Conservation (phyloP, 345 rosid species). For the Dipteronia dyeriana region DNA sequence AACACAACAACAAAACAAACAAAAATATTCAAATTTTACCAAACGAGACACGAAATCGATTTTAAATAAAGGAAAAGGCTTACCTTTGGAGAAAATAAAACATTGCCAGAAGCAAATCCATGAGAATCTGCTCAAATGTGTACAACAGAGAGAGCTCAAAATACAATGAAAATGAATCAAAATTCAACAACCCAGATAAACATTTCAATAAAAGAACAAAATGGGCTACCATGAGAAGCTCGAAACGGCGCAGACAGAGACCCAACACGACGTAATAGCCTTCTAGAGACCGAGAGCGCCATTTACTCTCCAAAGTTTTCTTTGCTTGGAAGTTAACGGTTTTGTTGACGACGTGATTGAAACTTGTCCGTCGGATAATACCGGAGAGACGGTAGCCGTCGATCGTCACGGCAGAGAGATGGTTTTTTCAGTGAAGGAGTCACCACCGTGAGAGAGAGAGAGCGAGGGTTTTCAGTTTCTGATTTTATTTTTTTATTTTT, state of each 20-base stretch:
- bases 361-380: neutral
- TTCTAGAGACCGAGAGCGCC: slow-evolving; percentile 48
- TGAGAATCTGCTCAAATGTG: slow-evolving; percentile 4
- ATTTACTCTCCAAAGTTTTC: slow-evolving; percentile 20
- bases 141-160: neutral
- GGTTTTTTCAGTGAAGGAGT: neutral
- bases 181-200: slow-evolving; percentile 15
- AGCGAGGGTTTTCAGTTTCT: neutral
- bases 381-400: neutral
- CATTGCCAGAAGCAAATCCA: slow-evolving; percentile 17
- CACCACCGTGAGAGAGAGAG: neutral
- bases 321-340: neutral
- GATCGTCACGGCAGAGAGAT: neutral
- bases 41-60: neutral
- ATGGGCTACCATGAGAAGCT: slow-evolving; percentile 21
- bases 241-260: slow-evolving; percentile 30
- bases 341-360: neutral
- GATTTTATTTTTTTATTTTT: no score
- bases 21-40: neutral
- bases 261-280: slow-evolving; percentile 37
- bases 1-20: neutral
- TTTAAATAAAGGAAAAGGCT: neutral
- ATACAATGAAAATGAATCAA: neutral
- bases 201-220: neutral
- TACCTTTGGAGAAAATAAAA: slow-evolving; percentile 28